These are phyloP conservation scores for Castanopsis chinensis DNA, from an alignment of 306 rosid genomes.

Conservation along the genomic window DNA sequence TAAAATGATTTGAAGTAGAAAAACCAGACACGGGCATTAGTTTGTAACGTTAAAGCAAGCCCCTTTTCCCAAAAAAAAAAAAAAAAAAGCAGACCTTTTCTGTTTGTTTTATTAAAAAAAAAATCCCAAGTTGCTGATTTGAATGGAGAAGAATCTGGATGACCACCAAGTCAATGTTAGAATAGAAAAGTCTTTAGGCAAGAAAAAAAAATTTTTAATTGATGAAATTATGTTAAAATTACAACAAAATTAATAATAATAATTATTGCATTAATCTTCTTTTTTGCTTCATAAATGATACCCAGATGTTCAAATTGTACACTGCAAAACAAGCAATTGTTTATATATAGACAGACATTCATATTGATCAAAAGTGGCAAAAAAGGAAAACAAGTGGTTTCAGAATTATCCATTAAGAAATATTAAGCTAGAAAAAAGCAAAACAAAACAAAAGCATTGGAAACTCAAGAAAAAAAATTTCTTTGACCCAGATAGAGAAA, in stretches of 20 bases:
- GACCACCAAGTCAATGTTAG: conserved; percentile 35
- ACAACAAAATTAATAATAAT: background rate
- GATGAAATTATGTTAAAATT: conserved; percentile 1
- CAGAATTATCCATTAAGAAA: background rate
- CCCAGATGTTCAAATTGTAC: background rate
- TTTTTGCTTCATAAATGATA: background rate
- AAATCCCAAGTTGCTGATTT: conserved; percentile 9
- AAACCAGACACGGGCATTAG: conserved; percentile 21
- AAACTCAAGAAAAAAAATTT: background rate
- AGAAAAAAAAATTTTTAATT: background rate
- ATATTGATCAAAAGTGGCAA: background rate
- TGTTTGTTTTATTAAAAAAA: conserved; percentile 28
- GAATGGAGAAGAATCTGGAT: conserved; percentile 6
- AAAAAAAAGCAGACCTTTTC: conserved; percentile 33
- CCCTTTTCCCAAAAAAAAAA: conserved; percentile 26
- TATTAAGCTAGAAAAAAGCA: background rate
- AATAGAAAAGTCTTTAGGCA: background rate
- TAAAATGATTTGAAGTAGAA: conserved; percentile 13
- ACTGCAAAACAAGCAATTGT: background rate
- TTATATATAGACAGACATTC: background rate
- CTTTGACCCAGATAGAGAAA: background rate
- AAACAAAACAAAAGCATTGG: background rate
- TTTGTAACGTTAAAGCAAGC: conserved; percentile 41
- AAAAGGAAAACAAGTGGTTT: background rate
- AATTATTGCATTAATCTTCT: background rate